Percentiles rank a stretch among this genome's conserved stretches.
Conservation (phyloP, 2,329 filamentous ascomycete genomes). For the Parafenestella ontariensis region DNA sequence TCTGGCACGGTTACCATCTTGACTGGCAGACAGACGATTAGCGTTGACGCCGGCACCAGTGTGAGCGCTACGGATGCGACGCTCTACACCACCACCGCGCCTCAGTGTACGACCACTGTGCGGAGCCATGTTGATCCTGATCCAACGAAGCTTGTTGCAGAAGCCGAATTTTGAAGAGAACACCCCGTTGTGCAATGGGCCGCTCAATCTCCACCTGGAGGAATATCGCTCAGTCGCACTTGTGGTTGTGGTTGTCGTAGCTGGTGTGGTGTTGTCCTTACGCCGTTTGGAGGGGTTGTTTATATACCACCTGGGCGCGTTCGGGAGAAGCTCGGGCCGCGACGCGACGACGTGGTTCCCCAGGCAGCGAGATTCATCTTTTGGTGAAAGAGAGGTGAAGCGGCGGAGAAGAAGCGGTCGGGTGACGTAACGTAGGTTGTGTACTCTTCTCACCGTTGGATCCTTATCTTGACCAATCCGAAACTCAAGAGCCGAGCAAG, state of each 20-base stretch:
- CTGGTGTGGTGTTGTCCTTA: not conserved
- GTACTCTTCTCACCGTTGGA: not conserved
- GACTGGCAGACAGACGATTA: not conserved
- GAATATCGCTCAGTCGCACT: not conserved
- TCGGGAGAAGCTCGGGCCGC: not conserved
- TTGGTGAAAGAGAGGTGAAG: not conserved
- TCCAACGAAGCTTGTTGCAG: not conserved
- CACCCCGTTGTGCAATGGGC: not conserved
- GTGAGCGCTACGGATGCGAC: not conserved
- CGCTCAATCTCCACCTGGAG: not conserved
- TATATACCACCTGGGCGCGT: slow-evolving; percentile 4
- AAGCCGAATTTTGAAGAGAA: not conserved
- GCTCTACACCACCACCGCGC: not conserved
- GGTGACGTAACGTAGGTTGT: not conserved
- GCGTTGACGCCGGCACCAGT: slow-evolving; percentile 10
- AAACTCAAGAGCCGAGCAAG: not conserved
- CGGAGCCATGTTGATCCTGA: not conserved
- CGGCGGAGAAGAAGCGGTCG: not conserved
- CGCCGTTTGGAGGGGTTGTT: slow-evolving; percentile 1
- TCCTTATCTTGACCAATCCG: not conserved
- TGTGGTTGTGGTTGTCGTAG: not conserved
- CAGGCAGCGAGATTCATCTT: not conserved
- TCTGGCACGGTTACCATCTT: not conserved
- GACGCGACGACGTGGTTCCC: not conserved
- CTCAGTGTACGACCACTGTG: not conserved